phyloP scores from a whole-genome alignment of 257 asterid genomes.

The Capsicum pubescens region DNA sequence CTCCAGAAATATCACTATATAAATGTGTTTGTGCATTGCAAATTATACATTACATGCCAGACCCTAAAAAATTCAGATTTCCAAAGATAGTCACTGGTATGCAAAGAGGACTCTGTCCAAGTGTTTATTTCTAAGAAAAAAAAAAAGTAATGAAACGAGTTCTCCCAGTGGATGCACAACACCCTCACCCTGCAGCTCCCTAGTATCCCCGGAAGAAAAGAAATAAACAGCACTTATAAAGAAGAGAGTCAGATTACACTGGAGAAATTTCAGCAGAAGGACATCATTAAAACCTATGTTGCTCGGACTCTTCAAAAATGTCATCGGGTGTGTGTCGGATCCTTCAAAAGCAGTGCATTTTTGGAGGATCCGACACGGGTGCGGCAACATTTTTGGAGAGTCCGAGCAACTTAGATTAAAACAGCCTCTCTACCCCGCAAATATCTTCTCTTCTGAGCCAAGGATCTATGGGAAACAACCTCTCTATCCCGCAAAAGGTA shows the following conservation, averaged over 20 bases:
- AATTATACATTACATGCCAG: conserved; percentile 15
- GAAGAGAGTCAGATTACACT: neutral
- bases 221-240: conserved; percentile 1
- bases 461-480: neutral
- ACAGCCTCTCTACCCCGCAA: neutral
- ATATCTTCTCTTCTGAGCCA: conserved; percentile 15
- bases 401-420: too few relatives aligned
- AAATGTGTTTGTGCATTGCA: neutral
- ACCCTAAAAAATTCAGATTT: neutral
- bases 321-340: too few relatives aligned
- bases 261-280: conserved; percentile 2
- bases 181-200: conserved; percentile 23
- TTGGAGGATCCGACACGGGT: too few relatives aligned
- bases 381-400: too few relatives aligned
- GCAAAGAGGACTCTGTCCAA: conserved; percentile 6
- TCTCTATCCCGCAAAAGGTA: neutral
- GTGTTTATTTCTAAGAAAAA: neutral
- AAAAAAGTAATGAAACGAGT: neutral
- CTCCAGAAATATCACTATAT: conserved; percentile 2
- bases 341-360: too few relatives aligned
- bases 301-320: too few relatives aligned
- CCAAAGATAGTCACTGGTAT: neutral
- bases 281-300: neutral
- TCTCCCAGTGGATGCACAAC: conserved; percentile 18
- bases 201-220: neutral